A percentile compares a stretch with the other conserved stretches of the same genome.
Conservation (phyloP, 345 rosid species). For the Barbarea vulgaris region DNA sequence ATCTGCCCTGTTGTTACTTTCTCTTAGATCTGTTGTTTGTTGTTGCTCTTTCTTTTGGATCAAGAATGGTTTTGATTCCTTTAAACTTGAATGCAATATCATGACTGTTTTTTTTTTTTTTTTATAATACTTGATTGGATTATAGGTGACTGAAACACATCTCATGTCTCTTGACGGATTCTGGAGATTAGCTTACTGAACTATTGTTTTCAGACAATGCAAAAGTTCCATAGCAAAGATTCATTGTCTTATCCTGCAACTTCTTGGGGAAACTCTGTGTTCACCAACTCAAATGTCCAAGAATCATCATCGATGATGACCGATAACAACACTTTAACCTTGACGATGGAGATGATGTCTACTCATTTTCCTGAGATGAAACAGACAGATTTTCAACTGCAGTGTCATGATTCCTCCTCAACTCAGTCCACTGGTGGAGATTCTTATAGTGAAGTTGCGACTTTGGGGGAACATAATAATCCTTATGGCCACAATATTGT, state of each 20-base stretch:
- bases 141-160: neutral
- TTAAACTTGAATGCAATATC: neutral
- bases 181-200: slow-evolving; percentile 2
- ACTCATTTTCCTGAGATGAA: slow-evolving; percentile 43
- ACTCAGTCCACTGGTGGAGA: slow-evolving; percentile 61
- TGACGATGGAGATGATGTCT: slow-evolving; percentile 24
- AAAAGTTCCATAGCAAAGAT: slow-evolving; percentile 25
- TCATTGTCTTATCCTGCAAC: slow-evolving; percentile 12
- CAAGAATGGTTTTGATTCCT: slow-evolving; percentile 13
- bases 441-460: slow-evolving; percentile 56
- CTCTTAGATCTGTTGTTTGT: slow-evolving; percentile 33
- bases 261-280: slow-evolving; percentile 24
- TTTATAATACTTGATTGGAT: neutral
- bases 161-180: slow-evolving; percentile 1
- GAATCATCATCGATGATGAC: slow-evolving; percentile 27
- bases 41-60: neutral
- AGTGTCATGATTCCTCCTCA: slow-evolving; percentile 62
- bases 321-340: slow-evolving; percentile 14
- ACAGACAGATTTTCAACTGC: slow-evolving; percentile 42
- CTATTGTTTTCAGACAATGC: slow-evolving; percentile 30
- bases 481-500: slow-evolving; percentile 3
- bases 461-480: slow-evolving; percentile 43
- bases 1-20: slow-evolving; percentile 1
- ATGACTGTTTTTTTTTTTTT: neutral
- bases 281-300: slow-evolving; percentile 26